Evolutionary conservation across 2,329 filamentous ascomycete genomes (phyloP), one percentile per base, ranked within the genome.

Genomic region (Elsinoe perseae): DNA sequence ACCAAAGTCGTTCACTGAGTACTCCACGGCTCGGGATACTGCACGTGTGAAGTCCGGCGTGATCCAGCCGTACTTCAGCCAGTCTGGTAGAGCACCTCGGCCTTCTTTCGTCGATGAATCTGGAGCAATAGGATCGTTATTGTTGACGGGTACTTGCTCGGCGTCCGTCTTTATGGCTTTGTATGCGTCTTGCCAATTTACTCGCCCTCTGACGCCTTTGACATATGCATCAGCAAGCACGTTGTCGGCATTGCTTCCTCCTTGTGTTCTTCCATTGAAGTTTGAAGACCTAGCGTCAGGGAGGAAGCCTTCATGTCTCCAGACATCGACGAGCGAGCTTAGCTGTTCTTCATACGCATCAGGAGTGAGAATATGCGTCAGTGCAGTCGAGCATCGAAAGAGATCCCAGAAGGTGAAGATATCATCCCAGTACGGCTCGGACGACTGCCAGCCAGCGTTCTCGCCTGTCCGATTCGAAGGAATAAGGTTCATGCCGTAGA

Each of bases 391-490:
- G 65, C 82, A 87, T 20, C 85, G 80, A 66, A 86, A 84, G 64
- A 75, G 67, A 60, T 76, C 71, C 85, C 85, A 88, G 20, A 85
- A 77, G 0, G 85, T 87, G 64, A 86, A 87, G 14, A 84, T 80
- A 58, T 88, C 85, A 58, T 86, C 81, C 63, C 85, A 88, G 63
- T 86, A 87, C 1, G 85, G 84, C 66, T 88, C 85, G 0, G 65
- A 62, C 1, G 81, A 83, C 1, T 71, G 65, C 84, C 85, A 88
- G 0, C 76, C 68, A 0, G 84, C 84, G 58, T 87, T 89, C 65
- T 88, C 85, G 0, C 83, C 84, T 0, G 84, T 87, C 59, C 83
- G 80, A 64, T 88, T 86, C 0, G 83, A 84, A 0, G 85, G 84
- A 32, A 87, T 78, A 9, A 87, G 68, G 58, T 82, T 80, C 80